Base-by-base conservation (phyloP, 495 filamentous ascomycete genomes). In the Podospora pseudoanserina region DNA sequence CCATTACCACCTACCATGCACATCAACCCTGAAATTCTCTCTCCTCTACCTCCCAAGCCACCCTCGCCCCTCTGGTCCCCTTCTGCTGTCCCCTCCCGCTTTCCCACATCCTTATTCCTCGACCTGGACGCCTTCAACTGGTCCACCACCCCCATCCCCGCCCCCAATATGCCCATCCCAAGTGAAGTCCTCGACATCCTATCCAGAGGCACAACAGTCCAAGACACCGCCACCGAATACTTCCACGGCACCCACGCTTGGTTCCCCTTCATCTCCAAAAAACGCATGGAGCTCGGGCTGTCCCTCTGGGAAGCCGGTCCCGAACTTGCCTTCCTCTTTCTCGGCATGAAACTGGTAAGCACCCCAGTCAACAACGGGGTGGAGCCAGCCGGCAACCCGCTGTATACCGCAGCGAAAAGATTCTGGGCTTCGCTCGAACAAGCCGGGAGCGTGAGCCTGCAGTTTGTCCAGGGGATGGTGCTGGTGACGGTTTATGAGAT, bases 261-360 rank as follows among this genome's bases (percentile, higher is more conserved):
- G 84, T 81, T 86, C 76, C 84, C 84, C 18, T 78, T 86, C 59
- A 71, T 86, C 28, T 85, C 83, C 1, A 77, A 78, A 63, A 85
- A 83, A 68, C 75, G 82, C 3, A 77, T 85, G 64, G 72, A 73
- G n/a, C 66, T 81, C 18, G 68, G 70, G 4, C 78, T 79, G 39
- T 76, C 79, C 7, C 63, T 80, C 3, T 77, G 78, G 71, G 79
- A 83, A 58, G 78, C 75, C 28, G 79, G 82, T 7, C 74, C 84
- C 0, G 84, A 87, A 61, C 68, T 83, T 64, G 82, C 77, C 30
- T 74, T 85, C 28, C 74, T 86, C 15, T 82, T 84, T 61, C 71
- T 86, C 16, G 78, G 74, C 30, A 84, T 86, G 82, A 84, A 84
- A 72, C 78, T 86, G 5, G 67, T 82, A 15, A 73, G 66, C 23